These are phyloP conservation scores for Colletotrichum falcatum DNA, from an alignment of 2,329 filamentous ascomycete genomes.

Conservation along the genomic window DNA sequence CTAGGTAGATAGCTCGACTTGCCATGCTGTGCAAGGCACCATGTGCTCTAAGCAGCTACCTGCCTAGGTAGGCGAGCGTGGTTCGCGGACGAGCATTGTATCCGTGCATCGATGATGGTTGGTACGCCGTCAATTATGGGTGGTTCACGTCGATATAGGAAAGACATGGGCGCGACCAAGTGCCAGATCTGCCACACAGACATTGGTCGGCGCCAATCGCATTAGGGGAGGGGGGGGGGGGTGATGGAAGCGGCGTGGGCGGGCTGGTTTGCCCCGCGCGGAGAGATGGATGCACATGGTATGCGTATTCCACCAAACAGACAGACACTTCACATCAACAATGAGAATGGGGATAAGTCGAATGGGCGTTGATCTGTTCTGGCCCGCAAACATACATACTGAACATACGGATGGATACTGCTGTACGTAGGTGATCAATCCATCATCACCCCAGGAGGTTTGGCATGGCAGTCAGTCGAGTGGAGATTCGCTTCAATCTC, in stretches of 20 bases:
- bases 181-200: background rate
- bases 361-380: background rate
- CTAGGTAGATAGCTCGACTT: too few relatives aligned
- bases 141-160: background rate
- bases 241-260: background rate
- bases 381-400: background rate
- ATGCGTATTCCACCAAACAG: background rate
- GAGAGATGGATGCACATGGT: too few relatives aligned
- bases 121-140: background rate
- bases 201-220: background rate
- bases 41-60: too few relatives aligned
- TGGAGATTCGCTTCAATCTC: conserved; percentile 26
- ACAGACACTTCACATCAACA: conserved; percentile 7
- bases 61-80: background rate
- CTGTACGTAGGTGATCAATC: background rate
- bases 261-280: background rate
- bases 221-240: too few relatives aligned
- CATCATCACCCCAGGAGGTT: conserved; percentile 4
- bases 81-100: conserved; percentile 9
- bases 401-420: too few relatives aligned
- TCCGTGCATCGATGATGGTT: background rate
- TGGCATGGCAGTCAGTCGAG: background rate
- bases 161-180: background rate
- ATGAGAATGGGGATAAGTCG: conserved; percentile 9
- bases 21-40: too few relatives aligned